These are phyloP conservation scores for Zalaria obscura DNA, from an alignment of 2,329 filamentous ascomycete species.

Conservation along the genomic window DNA sequence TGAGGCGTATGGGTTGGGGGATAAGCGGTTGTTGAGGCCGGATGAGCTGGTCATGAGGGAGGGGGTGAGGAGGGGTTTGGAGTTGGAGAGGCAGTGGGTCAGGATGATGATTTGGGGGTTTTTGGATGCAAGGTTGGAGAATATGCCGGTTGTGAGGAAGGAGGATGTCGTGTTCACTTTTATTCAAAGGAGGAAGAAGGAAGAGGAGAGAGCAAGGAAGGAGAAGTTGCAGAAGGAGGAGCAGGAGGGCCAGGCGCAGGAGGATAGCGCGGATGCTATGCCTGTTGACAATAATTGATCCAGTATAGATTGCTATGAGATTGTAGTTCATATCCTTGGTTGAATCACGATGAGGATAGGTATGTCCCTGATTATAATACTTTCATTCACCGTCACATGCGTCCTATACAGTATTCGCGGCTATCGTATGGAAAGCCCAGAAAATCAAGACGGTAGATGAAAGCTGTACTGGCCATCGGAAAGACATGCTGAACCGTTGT, in stretches of 20 bases:
- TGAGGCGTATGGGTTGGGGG: slow-evolving; percentile 19
- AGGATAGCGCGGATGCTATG: neutral
- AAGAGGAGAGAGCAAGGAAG: neutral
- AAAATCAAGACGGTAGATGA: no score
- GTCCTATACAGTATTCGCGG: no score
- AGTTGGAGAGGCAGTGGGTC: slow-evolving; percentile 39
- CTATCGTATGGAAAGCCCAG: no score
- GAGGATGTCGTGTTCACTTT: slow-evolving; percentile 26
- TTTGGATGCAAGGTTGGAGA: slow-evolving; percentile 37
- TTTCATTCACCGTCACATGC: no score
- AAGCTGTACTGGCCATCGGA: no score
- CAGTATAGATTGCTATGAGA: no score
- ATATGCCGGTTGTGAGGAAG: slow-evolving; percentile 32
- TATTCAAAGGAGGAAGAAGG: slow-evolving; percentile 26
- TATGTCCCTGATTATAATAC: no score
- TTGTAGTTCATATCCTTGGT: no score
- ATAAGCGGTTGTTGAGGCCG: slow-evolving; percentile 34
- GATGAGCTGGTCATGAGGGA: slow-evolving; percentile 49
- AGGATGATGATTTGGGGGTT: slow-evolving; percentile 51
- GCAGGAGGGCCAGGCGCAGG: slow-evolving; percentile 5
- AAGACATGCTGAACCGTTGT: no score
- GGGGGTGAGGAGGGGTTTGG: slow-evolving; percentile 34
- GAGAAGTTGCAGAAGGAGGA: slow-evolving; percentile 1
- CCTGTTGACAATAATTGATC: no score
- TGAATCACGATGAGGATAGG: no score